Base-by-base conservation (phyloP, 164 flowering plant species). In the Paratinospora sagittata region DNA sequence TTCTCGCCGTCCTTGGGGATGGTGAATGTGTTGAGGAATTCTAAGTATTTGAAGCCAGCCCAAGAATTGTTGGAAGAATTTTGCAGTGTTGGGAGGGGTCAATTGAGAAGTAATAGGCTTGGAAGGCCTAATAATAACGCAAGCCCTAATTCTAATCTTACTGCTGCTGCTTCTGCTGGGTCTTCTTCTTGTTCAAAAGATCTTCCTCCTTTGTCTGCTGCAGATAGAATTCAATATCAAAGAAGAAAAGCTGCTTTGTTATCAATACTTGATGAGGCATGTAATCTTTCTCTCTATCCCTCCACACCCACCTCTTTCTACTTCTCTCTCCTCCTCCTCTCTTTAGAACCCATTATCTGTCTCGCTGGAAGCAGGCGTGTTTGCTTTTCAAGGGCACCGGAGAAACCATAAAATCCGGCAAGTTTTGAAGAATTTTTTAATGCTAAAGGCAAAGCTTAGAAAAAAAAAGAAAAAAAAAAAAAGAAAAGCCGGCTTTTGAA, bases 221-320 rank as follows among this genome's bases (percentile, higher is more conserved):
- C 89, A 24, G 97, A 91, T 72, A 85, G 91, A 70, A 81, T 85
- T 70, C 97, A 90, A 70, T 89, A 90, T 77, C 98, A 93, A 68
- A 82, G 93, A 73, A 84, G 91, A 80, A 92, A 93, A 87, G 88
- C 85, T 87, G 88, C 91, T 80, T 85, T 92, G 2, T 65, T 89
- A 58, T 75, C 97, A 70, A 90, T 93, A 92, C 89, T 90, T 82
- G 98, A 93, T 75, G 98, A 93, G 98, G 98, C 81, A 89, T 64
- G 93, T 85, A 71, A 17, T 68, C 70, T 68, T 70, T 71, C 78
- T 67, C 75, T 76, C 77, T 72, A 74, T 76, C 75, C 66, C 76
- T 71, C 78, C 69, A n/a, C 45, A 19, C 45, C 64, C 2, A 30
- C 27, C 9, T 11, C 36, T 21, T 30, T 16, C 62, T n/a, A n/a